These are phyloP conservation scores for Tuctoria greenei DNA, from an alignment of 176 grass and related monocot genomes.

Conservation along the genomic window DNA sequence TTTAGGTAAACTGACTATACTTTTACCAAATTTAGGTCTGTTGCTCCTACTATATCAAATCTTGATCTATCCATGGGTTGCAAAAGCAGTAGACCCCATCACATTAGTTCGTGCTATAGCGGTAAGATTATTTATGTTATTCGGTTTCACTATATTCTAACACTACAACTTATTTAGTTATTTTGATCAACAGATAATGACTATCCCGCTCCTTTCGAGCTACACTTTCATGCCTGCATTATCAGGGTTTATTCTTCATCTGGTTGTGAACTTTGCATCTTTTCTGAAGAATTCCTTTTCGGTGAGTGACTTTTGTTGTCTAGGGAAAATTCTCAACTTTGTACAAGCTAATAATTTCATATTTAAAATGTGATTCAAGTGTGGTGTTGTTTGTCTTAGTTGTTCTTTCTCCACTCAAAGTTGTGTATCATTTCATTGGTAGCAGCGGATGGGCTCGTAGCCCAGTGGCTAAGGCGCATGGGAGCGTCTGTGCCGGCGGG, in stretches of 20 bases:
- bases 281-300: conserved; percentile 71
- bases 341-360: neutral
- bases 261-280: conserved; percentile 72
- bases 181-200: conserved; percentile 59
- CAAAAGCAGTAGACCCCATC: conserved; percentile 64
- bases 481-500: too few relatives aligned
- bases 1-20: conserved; percentile 34
- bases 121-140: conserved; percentile 45
- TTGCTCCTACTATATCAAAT: conserved; percentile 76
- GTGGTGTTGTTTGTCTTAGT: neutral
- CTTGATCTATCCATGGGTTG: conserved; percentile 67
- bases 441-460: too few relatives aligned
- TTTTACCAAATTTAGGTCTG: conserved; percentile 43
- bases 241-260: conserved; percentile 53
- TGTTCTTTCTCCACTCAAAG: neutral
- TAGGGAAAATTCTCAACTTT: conserved; percentile 1
- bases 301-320: conserved; percentile 44
- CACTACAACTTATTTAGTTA: conserved; percentile 23
- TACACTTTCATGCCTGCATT: conserved; percentile 78
- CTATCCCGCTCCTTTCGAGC: conserved; percentile 67
- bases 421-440: neutral
- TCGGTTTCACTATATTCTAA: conserved; percentile 20
- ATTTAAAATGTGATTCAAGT: neutral
- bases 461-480: too few relatives aligned
- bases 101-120: conserved; percentile 49